These are phyloP conservation scores for Aspergillus sp. DNA, from an alignment of 2,329 filamentous ascomycete genomes.

Conservation along the genomic window DNA sequence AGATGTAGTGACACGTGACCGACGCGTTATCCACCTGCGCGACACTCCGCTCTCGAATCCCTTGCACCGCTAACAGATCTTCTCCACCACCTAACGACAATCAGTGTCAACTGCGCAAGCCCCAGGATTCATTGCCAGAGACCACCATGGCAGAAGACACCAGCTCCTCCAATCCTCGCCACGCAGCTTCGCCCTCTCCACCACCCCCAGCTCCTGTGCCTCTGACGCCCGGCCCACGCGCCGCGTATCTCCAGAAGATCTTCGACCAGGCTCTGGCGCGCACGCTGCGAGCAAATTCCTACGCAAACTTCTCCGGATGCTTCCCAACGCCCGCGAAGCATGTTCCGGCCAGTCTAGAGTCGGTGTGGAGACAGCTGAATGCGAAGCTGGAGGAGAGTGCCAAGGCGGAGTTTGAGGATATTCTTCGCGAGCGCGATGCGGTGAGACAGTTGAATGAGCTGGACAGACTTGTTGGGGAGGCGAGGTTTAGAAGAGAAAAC, in stretches of 20 bases:
- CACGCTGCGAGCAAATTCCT: constrained; percentile 60
- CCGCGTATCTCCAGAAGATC: constrained; percentile 58
- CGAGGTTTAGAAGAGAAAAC: constrained; percentile 51
- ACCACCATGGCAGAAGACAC: constrained; percentile 20
- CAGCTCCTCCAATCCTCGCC: constrained; percentile 13
- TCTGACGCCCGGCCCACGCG: constrained; percentile 58
- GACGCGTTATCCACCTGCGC: constrained; percentile 16
- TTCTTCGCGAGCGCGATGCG: constrained; percentile 56
- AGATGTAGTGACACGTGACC: constrained; percentile 19
- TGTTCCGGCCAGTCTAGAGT: constrained; percentile 56
- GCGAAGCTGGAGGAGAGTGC: constrained; percentile 58
- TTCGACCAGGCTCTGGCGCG: constrained; percentile 60
- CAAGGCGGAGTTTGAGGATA: constrained; percentile 60
- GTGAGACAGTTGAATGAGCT: constrained; percentile 60
- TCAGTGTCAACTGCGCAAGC: not conserved
- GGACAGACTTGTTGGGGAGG: constrained; percentile 60
- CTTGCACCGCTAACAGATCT: not conserved
- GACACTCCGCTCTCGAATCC: not conserved
- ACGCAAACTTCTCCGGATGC: constrained; percentile 61
- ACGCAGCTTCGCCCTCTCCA: constrained; percentile 48
- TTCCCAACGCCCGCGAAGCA: constrained; percentile 62
- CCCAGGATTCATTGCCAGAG: not conserved
- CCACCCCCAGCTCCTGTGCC: constrained; percentile 53
- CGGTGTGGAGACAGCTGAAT: constrained; percentile 59
- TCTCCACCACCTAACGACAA: not conserved